Base-by-base conservation (phyloP, 1,284 basidiomycete genomes). In the Irpex lacteus region DNA sequence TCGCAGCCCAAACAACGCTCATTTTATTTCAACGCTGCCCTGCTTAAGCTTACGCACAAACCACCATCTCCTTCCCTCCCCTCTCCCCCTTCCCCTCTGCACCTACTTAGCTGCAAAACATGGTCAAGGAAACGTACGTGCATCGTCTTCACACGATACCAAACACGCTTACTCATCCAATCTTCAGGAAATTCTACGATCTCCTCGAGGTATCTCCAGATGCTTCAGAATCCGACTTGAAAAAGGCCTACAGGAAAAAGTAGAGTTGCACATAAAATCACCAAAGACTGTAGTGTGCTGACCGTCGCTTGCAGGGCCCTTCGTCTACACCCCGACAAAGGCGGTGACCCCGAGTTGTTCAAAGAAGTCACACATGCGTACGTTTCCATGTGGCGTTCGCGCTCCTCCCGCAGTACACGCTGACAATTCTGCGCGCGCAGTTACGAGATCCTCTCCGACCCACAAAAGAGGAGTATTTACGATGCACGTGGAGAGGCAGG, bases 311-410 rank as follows among this genome's bases (percentile, higher is more conserved):
- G 66, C 65, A 96, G 94, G 76, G 94, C 95, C n/a, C 79, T 98
- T 65, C 86, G 89, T 68, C 78, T 93, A 68, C 97, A 98, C 78
- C 97, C 96, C 49, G 97, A 98, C 85, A 98, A 98, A 82, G 95
- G 96, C 65, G 96, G 96, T 67, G 96, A 98, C 75, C 95, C 95
- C 58, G 98, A 99, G 78, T 78, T 92, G 66, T 99, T 99, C 91
- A 98, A 99, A 77, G 95, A 98, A 76, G 91, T 98, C 65, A 97
- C 96, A 13, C 92, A 97, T 81, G 96, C 96, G 92, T 96, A 81
- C 70, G 89, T 83, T 62, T 64, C 60, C 34, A 34, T 40, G 54
- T 37, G 58, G 37, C 59, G 60, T 56, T 59, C 60, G 47, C 50
- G 38, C 47, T 55, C 57, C 61, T 15, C 52, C 58, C 21, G 34